Percentiles rank a stretch among this genome's conserved stretches.
Evolutionary conservation across 805 yeast genomes (phyloP).

Genomic region (Candida tibetensis): DNA sequence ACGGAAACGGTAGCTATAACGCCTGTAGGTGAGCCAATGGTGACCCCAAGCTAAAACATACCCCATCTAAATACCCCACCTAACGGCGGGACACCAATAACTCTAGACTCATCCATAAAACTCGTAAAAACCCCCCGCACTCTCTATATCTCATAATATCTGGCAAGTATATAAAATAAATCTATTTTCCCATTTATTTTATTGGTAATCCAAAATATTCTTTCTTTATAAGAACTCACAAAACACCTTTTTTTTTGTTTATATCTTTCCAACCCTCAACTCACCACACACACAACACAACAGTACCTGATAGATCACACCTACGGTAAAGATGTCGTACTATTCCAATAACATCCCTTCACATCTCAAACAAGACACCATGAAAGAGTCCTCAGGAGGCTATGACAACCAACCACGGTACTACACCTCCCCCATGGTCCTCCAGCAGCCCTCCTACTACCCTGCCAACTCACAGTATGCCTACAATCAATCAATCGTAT

Average conservation of each 20-base stretch:
- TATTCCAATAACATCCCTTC: background rate
- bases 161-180: conserved; percentile 3
- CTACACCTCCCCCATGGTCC: conserved; percentile 22
- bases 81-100: too few relatives aligned
- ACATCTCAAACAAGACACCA: conserved; percentile 6
- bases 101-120: too few relatives aligned
- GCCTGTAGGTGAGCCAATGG: too few relatives aligned
- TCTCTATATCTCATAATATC: background rate
- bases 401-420: conserved; percentile 19
- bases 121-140: background rate
- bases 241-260: background rate
- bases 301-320: background rate
- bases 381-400: conserved; percentile 4
- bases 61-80: too few relatives aligned
- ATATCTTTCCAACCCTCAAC: background rate
- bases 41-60: too few relatives aligned
- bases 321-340: background rate
- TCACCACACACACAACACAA: too few relatives aligned
- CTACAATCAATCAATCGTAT: conserved; percentile 8
- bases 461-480: conserved; percentile 12
- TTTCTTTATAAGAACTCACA: background rate
- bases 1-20: too few relatives aligned
- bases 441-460: conserved; percentile 21
- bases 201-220: background rate
- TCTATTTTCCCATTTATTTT: conserved; percentile 2